Conservation (phyloP, 1,139 yeast genomes). For the Zygoascus meyerae region DNA sequence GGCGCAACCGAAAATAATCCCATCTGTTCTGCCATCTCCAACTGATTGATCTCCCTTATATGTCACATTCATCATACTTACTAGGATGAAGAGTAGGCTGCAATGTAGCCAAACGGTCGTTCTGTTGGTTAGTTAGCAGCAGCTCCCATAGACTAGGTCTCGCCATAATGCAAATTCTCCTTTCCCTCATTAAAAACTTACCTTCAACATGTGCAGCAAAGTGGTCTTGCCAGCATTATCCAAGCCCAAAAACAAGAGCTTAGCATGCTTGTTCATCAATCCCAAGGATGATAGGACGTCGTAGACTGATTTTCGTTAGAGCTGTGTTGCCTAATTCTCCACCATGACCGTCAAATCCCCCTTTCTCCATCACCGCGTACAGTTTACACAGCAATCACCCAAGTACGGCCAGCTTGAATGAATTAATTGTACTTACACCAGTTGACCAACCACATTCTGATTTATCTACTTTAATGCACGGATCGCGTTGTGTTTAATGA, state of each 20-base stretch:
- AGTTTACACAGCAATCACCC: too few relatives aligned
- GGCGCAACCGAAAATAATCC: too few relatives aligned
- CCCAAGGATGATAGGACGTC: conserved; percentile 92
- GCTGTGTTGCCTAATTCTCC: too few relatives aligned
- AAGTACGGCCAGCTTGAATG: too few relatives aligned
- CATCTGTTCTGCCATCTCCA: too few relatives aligned
- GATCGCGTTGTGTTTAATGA: too few relatives aligned
- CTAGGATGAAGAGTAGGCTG: conserved; percentile 96
- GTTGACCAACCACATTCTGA: conserved; percentile 48
- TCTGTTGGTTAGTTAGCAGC: conserved; percentile 33
- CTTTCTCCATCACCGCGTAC: too few relatives aligned
- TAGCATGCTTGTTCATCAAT: conserved; percentile 96
- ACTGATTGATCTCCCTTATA: too few relatives aligned
- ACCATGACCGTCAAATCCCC: too few relatives aligned
- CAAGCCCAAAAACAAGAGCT: conserved; percentile 86
- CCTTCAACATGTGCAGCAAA: conserved; percentile 85
- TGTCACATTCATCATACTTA: too few relatives aligned
- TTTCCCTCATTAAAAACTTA: conserved; percentile 18
- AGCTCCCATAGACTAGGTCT: not conserved
- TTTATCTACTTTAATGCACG: too few relatives aligned
- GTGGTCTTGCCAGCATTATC: conserved; percentile 99
- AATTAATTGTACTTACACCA: conserved; percentile 47
- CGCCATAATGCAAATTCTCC: not conserved
- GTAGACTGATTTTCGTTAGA: conserved; percentile 51
- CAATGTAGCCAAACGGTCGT: conserved; percentile 94